Base-by-base conservation (phyloP, 768 basidiomycete genomes). In the Paxillus ammoniavirescens region DNA sequence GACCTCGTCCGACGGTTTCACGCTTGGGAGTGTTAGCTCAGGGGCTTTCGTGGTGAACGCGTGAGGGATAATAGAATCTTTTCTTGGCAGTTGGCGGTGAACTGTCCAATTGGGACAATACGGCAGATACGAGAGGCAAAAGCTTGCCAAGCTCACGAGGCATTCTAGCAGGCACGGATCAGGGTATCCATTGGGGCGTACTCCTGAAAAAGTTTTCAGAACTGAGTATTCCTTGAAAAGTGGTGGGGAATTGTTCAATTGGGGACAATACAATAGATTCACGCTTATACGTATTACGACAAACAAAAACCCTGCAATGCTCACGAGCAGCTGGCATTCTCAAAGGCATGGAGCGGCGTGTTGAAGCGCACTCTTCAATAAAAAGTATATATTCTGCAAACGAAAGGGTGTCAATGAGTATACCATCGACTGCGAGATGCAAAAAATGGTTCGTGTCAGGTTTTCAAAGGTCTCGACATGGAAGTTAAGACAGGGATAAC, bases 401-500 rank as follows among this genome's bases (percentile, higher is more conserved):
- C 7, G 5, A 40, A 18, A 3, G 47, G 8, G 35, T 49, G 26
- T 26, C 26, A 26, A 26, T 26, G 36, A 45, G 31, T 8, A 33
- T 10, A 33, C 13, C 12, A 3, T 47, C 17, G 17, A 47, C 2
- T 17, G 14, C 17, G 14, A 33, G 21, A 21, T 21, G 21, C 21
- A 21, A 21, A 21, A 44, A 37, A 28, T 21, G 21, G 21, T 21
- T 21, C 21, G 10, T 15, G 35, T 58, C 56, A 58, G 56, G 42
- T 49, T 42, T 55, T 55, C 47, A 55, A 21, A 35, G 4, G 47
- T 59, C 56, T 65, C 65, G 65, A 65, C 65, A 65, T 44, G 43
- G 18, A 31, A 38, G 58, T 65, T 65, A 66, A 65, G 65, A 65
- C 65, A 65, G 65, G 65, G 65, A 65, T 65, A 65, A 65, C 65